Base-by-base conservation (phyloP, 1,284 basidiomycete genomes). In the Rhodofomes roseus region DNA sequence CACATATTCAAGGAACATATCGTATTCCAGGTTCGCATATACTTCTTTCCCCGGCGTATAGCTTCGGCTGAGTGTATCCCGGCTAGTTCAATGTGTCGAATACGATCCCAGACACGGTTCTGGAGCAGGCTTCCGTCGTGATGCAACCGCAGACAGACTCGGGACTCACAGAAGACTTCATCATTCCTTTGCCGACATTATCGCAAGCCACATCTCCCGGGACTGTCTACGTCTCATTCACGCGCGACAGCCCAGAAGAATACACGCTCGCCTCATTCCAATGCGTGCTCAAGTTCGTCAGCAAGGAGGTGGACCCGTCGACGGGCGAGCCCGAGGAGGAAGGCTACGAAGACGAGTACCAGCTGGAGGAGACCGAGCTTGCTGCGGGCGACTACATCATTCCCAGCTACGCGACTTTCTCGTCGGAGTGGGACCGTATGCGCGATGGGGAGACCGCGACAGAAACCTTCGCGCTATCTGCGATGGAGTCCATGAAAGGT, bases 321-420 rank as follows among this genome's bases (percentile, higher is more conserved):
- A 96, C 92, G n/a, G 96, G 96, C 56, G 91, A 95, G 73, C 96
- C 97, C 14, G 97, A 99, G 74, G 94, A 93, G 66, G 96, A 98
- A 65, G 97, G 97, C 7, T 99, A 99, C 76, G 92, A 95, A 72
- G 97, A 99, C 79, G 96, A 99, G 76, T 99, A 99, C 77, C 92
- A 95, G 74, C 81, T 98, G 44, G 96, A 98, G 75, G 97, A 98
- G 65, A 85, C 98, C 58, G 97, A 98, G 71, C 79, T 99, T 53
- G 89, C 89, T 59, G 94, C 93, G 4, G 93, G 95, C 60, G 93
- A 95, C 76, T 99, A 98, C 76, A 93, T 99, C 70, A 81, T 95
- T 53, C 95, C 95, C 18, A 94, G 85, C 64, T 98, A 98, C 71
- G 88, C 87, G 43, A 92, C 92, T 37, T 99, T 99, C 76, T 83